phyloP scores from a whole-genome alignment of 495 filamentous ascomycete species.

The Talaromyces proteolyticus region DNA sequence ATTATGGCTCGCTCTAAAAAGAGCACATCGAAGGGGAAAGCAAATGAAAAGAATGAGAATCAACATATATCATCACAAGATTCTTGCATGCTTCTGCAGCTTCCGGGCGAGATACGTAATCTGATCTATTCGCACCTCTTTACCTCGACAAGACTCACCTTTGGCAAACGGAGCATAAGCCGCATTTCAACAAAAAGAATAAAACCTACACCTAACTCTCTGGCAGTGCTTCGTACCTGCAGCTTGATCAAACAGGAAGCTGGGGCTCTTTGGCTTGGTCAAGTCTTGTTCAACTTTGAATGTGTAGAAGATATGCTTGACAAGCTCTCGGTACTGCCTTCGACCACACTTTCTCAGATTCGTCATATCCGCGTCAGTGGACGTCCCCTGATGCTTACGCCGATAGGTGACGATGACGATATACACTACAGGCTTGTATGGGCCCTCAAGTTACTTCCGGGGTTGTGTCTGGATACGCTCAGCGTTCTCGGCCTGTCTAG shows the following conservation, averaged over 20 bases:
- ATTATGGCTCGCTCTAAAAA: background rate
- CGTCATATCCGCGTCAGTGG: conserved; percentile 12
- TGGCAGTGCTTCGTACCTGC: conserved; percentile 13
- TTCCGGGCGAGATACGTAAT: background rate
- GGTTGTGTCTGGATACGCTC: conserved; percentile 12
- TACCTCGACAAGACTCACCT: conserved; percentile 2
- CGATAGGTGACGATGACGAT: background rate
- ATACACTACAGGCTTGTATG: conserved; percentile 11
- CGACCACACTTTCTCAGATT: conserved; percentile 14
- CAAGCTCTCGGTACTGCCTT: conserved; percentile 10
- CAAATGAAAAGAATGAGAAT: background rate
- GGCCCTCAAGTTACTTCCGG: conserved; percentile 15
- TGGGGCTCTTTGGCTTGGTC: conserved; percentile 10
- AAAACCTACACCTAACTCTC: background rate
- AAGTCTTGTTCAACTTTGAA: conserved; percentile 13
- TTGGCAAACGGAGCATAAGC: background rate
- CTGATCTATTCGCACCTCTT: background rate
- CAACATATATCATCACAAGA: background rate
- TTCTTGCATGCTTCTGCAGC: background rate
- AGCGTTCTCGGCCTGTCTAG: conserved; percentile 10
- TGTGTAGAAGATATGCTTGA: conserved; percentile 10
- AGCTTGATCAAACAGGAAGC: conserved; percentile 12
- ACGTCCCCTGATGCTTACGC: conserved; percentile 8
- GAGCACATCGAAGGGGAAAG: background rate
- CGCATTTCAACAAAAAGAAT: background rate